Evolutionary conservation across 177 flowering plant genomes (phyloP).

Genomic region (Vitis hybrid): DNA sequence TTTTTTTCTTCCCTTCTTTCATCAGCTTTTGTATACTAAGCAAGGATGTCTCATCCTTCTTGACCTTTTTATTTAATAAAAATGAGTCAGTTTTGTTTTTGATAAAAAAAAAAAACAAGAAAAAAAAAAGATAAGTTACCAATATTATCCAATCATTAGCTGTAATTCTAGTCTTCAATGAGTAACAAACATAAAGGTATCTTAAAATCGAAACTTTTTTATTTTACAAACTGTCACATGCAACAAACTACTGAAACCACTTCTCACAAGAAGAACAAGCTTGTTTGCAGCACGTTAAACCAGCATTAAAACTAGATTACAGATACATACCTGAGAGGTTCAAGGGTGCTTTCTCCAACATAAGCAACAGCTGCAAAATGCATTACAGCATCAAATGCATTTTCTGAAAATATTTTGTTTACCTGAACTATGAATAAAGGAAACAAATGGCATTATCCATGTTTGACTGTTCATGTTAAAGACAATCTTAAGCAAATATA

Average conservation of each 20-base stretch:
- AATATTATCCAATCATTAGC: neutral
- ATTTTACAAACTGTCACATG: neutral
- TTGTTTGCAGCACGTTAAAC: neutral
- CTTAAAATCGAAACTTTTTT: no score
- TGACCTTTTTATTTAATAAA: no score
- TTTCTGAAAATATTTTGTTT: conserved; percentile 75
- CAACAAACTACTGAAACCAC: neutral
- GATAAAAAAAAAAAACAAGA: no score
- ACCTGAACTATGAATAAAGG: conserved; percentile 70
- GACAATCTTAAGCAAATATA: neutral
- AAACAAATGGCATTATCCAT: conserved; percentile 4
- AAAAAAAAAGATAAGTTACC: neutral
- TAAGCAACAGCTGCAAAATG: conserved; percentile 99
- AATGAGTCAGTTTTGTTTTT: no score
- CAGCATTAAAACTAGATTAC: no score
- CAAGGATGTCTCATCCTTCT: no score
- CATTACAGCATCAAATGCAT: conserved; percentile 98
- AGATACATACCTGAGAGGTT: conserved; percentile 75
- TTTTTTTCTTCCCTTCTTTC: no score
- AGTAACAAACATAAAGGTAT: neutral
- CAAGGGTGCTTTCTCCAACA: conserved; percentile 97
- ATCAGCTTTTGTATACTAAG: no score
- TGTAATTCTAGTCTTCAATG: neutral
- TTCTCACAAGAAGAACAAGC: neutral
- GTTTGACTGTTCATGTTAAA: neutral